These are phyloP conservation scores for Arthrinium puccinioides DNA, from an alignment of 2,329 filamentous ascomycete genomes.

Conservation along the genomic window DNA sequence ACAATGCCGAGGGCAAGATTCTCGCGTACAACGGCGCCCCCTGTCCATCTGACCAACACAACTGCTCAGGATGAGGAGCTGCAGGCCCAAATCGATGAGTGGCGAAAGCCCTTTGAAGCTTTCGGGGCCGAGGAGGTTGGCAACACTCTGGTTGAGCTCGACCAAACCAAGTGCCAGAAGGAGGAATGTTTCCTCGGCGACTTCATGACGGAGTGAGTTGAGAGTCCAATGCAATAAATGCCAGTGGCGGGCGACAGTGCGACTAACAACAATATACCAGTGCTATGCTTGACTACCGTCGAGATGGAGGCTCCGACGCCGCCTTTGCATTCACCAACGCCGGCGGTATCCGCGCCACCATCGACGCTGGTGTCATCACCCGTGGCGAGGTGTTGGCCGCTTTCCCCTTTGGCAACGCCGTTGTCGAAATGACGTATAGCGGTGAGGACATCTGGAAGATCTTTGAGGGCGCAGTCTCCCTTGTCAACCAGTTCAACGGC, in stretches of 20 bases:
- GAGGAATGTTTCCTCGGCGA: slow-evolving; percentile 52
- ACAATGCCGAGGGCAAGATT: slow-evolving; percentile 52
- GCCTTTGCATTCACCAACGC: slow-evolving; percentile 57
- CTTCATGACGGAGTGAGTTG: slow-evolving; percentile 43
- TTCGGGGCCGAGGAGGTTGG: slow-evolving; percentile 53
- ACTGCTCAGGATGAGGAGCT: slow-evolving; percentile 49
- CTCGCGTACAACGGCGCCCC: slow-evolving; percentile 57
- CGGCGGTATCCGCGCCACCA: slow-evolving; percentile 57
- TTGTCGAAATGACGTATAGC: slow-evolving; percentile 48
- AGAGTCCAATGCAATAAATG: too few relatives aligned
- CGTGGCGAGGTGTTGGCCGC: slow-evolving; percentile 56
- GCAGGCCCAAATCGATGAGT: slow-evolving; percentile 49
- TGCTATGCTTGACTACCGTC: slow-evolving; percentile 55
- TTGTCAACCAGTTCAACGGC: slow-evolving; percentile 46
- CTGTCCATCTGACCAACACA: slow-evolving; percentile 55
- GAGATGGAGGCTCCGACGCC: slow-evolving; percentile 36
- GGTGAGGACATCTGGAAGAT: slow-evolving; percentile 49
- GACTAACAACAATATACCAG: slow-evolving; percentile 22
- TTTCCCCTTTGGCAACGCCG: slow-evolving; percentile 59
- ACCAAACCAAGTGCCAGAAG: slow-evolving; percentile 50
- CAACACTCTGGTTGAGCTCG: slow-evolving; percentile 44
- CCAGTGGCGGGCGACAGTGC: too few relatives aligned
- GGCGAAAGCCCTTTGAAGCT: slow-evolving; percentile 54
- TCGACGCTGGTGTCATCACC: slow-evolving; percentile 53
- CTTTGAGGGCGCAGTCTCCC: slow-evolving; percentile 51